These are phyloP conservation scores for Byssothecium circinans DNA, from an alignment of 2,329 filamentous ascomycete genomes.

Conservation along the genomic window DNA sequence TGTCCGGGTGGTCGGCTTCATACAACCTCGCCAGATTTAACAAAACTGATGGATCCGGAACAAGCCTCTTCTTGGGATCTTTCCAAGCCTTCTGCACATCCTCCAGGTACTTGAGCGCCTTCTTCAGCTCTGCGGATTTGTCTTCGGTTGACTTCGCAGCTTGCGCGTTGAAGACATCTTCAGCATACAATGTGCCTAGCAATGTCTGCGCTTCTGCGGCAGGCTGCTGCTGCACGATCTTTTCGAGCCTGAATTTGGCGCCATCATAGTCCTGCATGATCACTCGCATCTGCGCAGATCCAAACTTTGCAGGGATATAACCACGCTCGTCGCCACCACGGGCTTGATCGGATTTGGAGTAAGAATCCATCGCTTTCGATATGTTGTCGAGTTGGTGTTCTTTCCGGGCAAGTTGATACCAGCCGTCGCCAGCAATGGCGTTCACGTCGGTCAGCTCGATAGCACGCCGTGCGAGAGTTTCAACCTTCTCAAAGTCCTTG, in stretches of 20 bases:
- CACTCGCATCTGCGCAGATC: conserved; percentile 85
- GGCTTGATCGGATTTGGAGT: conserved; percentile 86
- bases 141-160: conserved; percentile 76
- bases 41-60: conserved; percentile 82
- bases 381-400: conserved; percentile 80
- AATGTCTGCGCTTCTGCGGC: conserved; percentile 88
- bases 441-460: conserved; percentile 97
- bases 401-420: conserved; percentile 91
- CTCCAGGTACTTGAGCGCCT: conserved; percentile 83
- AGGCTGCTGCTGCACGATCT: conserved; percentile 85
- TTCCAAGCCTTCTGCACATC: conserved; percentile 86
- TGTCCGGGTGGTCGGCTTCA: conserved; percentile 81
- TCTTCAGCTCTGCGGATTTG: conserved; percentile 80
- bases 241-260: conserved; percentile 90
- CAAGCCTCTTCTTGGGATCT: conserved; percentile 81
- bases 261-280: conserved; percentile 82
- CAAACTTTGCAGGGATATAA: conserved; percentile 93
- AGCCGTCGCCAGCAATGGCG: conserved; percentile 93
- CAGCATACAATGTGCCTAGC: conserved; percentile 87
- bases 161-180: conserved; percentile 86
- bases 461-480: conserved; percentile 84
- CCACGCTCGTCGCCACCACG: conserved; percentile 88
- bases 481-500: conserved; percentile 78
- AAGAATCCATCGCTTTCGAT: conserved; percentile 79
- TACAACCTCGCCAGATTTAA: conserved; percentile 91